Evolutionary conservation across 805 yeast genomes (phyloP).

Genomic region (Ogataea philodendri): DNA sequence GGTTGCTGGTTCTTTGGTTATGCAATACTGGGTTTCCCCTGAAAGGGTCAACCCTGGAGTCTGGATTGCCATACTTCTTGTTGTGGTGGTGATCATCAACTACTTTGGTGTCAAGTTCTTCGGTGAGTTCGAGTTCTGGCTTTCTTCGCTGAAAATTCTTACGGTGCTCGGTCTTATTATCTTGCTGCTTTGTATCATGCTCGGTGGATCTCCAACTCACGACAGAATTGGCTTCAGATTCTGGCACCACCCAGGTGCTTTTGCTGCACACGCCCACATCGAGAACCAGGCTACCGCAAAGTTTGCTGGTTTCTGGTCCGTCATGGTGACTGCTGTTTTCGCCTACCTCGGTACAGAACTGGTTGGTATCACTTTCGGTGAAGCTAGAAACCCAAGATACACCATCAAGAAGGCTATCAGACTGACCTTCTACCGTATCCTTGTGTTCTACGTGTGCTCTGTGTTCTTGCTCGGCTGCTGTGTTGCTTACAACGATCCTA

Average conservation of each 20-base stretch:
- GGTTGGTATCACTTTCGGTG: conserved; percentile 49
- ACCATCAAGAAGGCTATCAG: conserved; percentile 52
- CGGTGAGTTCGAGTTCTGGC: conserved; percentile 53
- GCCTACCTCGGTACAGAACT: conserved; percentile 52
- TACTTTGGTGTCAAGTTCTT: conserved; percentile 48
- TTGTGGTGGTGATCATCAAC: conserved; percentile 41
- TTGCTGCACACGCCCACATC: conserved; percentile 44
- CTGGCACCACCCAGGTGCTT: conserved; percentile 45
- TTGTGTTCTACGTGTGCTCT: conserved; percentile 50
- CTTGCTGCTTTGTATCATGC: conserved; percentile 58
- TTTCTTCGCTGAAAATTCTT: conserved; percentile 61
- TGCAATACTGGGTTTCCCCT: conserved; percentile 51
- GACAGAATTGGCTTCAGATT: conserved; percentile 52
- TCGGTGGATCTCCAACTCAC: conserved; percentile 77
- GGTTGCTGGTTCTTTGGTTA: conserved; percentile 54
- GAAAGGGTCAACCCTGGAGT: conserved; percentile 53
- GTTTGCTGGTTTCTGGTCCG: conserved; percentile 52
- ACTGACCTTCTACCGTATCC: conserved; percentile 54
- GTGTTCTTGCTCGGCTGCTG: conserved; percentile 56
- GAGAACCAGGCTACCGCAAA: conserved; percentile 42
- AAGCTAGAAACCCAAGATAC: conserved; percentile 47
- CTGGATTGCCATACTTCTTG: conserved; percentile 46
- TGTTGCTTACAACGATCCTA: conserved; percentile 50
- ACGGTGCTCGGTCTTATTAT: conserved; percentile 68
- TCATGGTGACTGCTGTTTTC: conserved; percentile 51